A percentile compares a stretch with the other conserved stretches of the same genome.
Evolutionary conservation across 768 basidiomycete species (phyloP).

Genomic region (Lactifluus subvellereus): DNA sequence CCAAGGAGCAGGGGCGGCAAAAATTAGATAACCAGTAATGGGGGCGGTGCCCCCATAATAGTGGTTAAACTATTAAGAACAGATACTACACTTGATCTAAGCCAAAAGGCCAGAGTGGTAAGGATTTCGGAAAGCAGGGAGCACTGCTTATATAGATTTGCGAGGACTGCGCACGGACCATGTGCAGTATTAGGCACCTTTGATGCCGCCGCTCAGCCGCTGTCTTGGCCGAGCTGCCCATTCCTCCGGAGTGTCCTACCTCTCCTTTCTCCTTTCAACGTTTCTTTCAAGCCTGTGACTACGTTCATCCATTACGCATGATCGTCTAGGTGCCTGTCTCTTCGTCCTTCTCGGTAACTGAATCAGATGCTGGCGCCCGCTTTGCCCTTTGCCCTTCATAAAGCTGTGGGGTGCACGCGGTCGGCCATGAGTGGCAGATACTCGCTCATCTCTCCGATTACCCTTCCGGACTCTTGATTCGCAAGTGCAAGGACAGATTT

Average conservation of each 20-base stretch:
- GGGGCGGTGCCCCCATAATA: slow-evolving; percentile 33
- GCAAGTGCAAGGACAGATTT: too few relatives aligned
- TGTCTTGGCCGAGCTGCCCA: not conserved
- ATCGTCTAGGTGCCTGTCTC: not conserved
- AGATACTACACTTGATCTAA: slow-evolving; percentile 99
- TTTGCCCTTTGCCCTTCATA: not conserved
- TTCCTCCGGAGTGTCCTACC: too few relatives aligned
- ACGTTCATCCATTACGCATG: not conserved
- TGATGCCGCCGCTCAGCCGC: not conserved
- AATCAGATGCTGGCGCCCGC: not conserved
- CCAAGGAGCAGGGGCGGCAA: slow-evolving; percentile 29
- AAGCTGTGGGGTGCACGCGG: not conserved
- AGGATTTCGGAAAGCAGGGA: slow-evolving; percentile 26
- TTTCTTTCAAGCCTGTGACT: too few relatives aligned
- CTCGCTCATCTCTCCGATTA: not conserved
- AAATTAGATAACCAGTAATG: slow-evolving; percentile 34
- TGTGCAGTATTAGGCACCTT: not conserved
- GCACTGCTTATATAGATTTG: slow-evolving; percentile 7
- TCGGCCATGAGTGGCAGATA: not conserved
- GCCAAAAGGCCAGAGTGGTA: slow-evolving; percentile 94
- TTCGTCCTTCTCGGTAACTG: not conserved
- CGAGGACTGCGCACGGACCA: slow-evolving; percentile 21
- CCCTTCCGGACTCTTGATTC: not conserved
- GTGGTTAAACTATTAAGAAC: slow-evolving; percentile 78
- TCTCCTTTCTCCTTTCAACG: too few relatives aligned